Evolutionary conservation across 2,329 filamentous ascomycete species (phyloP), one percentile per base, ranked within the genome.

Genomic region (Teratosphaeria viscida): DNA sequence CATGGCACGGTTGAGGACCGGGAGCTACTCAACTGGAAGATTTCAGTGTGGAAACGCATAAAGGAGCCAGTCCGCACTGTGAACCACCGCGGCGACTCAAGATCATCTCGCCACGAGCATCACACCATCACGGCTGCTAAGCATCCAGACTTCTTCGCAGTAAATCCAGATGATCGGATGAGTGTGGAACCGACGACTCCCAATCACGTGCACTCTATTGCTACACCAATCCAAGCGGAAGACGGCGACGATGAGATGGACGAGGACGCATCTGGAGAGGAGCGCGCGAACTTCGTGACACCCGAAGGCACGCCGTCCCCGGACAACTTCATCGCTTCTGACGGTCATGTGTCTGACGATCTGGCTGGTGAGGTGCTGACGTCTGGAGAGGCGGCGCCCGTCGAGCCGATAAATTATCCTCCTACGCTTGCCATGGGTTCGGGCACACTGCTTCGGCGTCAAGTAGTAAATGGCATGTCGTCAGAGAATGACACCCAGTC

Each of bases 1-100:
- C 85, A 92, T 61, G 75, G 78, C 4, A 90, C 80, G 3, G 73
- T 96, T 0, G 80, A 82, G 39, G 81, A 87, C 58, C 81, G 82
- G 55, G 76, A 86, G 66, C 72, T 82, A 47, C 70, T 79, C 8
- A 67, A 69, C 32, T 84, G 79, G 78, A 76, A 76, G 55, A 70
- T 78, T 37, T 67, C 68, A 10, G 68, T 79, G 1, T 72, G 81
- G 62, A 58, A 63, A 54, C 61, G 67, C 10, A 66, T 61, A 37
- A 59, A 67, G 54, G 69, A 71, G 62, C 71, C 71, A 3, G 57
- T 54, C 29, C 68, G 66, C 56, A 43, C 59, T 14, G 57, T 64
- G n/a, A 59, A 62, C 54, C 34, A 58, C 35, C 27, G 49, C 4
- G 23, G 19, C n/a, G 23, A 32, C 7, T 32, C 52, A 55, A 19